These are phyloP conservation scores for Epichloe elymi DNA, from an alignment of 2,329 filamentous ascomycete genomes.

Conservation along the genomic window DNA sequence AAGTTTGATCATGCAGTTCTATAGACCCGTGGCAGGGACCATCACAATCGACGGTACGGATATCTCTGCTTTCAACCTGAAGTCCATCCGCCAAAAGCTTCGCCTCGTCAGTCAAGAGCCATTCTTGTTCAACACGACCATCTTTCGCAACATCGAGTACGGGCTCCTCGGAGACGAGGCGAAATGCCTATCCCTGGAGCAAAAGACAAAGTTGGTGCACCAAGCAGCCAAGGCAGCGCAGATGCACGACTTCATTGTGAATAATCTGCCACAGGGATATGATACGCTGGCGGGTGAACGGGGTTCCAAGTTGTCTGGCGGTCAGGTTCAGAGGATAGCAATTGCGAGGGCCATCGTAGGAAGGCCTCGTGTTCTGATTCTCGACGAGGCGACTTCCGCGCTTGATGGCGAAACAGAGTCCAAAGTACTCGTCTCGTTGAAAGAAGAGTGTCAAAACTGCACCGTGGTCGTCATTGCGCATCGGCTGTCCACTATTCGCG, in stretches of 20 bases:
- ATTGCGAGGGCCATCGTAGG: too few species aligned
- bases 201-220: too few species aligned
- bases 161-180: not conserved
- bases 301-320: not conserved
- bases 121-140: not conserved
- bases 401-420: slow-evolving; percentile 66
- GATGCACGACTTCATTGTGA: not conserved
- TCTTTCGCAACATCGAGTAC: not conserved
- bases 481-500: slow-evolving; percentile 42
- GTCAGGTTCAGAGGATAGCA: not conserved
- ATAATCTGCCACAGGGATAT: not conserved
- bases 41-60: too few species aligned
- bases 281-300: not conserved
- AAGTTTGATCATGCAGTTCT: too few species aligned
- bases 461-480: slow-evolving; percentile 58
- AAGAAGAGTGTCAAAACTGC: slow-evolving; percentile 23
- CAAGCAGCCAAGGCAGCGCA: not conserved
- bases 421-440: slow-evolving; percentile 13
- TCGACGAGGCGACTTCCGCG: slow-evolving; percentile 70
- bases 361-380: slow-evolving; percentile 61
- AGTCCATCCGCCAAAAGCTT: too few species aligned
- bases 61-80: too few species aligned
- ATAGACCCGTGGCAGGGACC: too few species aligned
- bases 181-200: too few species aligned
- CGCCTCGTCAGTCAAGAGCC: not conserved